Conservation (phyloP, 805 yeast genomes). For the Brettanomyces naardenensis region DNA sequence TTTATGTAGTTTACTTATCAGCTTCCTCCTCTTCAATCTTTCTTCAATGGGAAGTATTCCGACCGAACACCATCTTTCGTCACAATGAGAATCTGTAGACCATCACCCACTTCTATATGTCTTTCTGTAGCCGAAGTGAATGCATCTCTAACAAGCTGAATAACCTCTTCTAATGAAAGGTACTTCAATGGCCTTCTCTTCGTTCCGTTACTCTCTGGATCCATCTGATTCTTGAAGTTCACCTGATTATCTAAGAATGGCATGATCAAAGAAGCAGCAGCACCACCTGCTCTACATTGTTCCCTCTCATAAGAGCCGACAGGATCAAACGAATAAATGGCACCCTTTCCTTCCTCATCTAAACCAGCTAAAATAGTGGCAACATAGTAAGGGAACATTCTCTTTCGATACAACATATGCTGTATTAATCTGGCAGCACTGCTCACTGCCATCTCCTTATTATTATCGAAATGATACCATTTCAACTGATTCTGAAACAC, state of each 20-base stretch:
- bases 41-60: constrained; percentile 79
- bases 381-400: constrained; percentile 95
- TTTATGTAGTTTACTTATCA: no score
- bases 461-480: constrained; percentile 92
- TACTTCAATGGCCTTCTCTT: constrained; percentile 54
- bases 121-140: constrained; percentile 96
- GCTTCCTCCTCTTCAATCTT: constrained; percentile 68
- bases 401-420: constrained; percentile 82
- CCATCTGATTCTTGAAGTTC: constrained; percentile 86
- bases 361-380: constrained; percentile 92
- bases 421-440: constrained; percentile 89
- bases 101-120: constrained; percentile 98
- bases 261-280: constrained; percentile 93
- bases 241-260: constrained; percentile 98
- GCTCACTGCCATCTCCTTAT: constrained; percentile 56
- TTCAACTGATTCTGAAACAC: constrained; percentile 61
- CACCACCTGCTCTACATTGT: constrained; percentile 97
- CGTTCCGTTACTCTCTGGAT: constrained; percentile 67
- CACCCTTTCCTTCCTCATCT: constrained; percentile 87
- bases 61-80: constrained; percentile 88
- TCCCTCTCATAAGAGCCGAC: constrained; percentile 97
- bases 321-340: constrained; percentile 94
- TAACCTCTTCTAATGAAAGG: constrained; percentile 74
- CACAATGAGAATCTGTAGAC: constrained; percentile 80
- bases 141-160: constrained; percentile 85